Evolutionary conservation across 202 grass and related monocot species (phyloP), one percentile per base, ranked within the genome.

Genomic region (Saccharum hybrid): DNA sequence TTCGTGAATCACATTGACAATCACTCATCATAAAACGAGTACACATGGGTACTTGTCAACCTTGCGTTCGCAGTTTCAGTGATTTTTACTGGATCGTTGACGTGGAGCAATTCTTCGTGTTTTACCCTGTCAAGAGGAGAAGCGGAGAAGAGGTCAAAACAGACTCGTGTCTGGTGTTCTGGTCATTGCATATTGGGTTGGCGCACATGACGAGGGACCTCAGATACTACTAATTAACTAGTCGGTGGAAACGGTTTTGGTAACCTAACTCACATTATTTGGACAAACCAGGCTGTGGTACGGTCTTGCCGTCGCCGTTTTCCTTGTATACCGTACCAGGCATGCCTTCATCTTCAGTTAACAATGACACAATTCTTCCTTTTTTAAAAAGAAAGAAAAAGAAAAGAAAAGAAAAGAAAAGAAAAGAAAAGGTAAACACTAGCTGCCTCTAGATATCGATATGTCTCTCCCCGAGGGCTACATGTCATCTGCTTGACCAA

Each of bases 401-500:
- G 26, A 26, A 26, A 26, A 52, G 0, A 5, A 54, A 57, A n/a
- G 0, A 56, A 21, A 57, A 21, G 26, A 26, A 26, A 26, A 59
- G 1, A 23, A 23, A 3, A 8, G 3, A 23, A 60, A 60, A 60
- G n/a, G 8, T 60, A 60, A 52, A 60, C 56, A 21, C 54, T n/a
- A 56, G 57, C 21, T 60, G 57, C 57, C 57, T 60, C 23, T 60
- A 60, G 60, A 63, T 63, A 28, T 63, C 23, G 10, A 28, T 63
- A 26, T 30, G 23, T 63, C 61, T 78, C 77, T 13, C 66, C 59
- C 26, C 1, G 80, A 90, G 33, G 18, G 68, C 71, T 90, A 83
- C 82, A 66, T 81, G 33, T 3, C 51, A 77, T 76, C 72, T 72
- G 77, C 63, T 72, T 85, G 77, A 77, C 65, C 72, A n/a, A 72